phyloP scores from a whole-genome alignment of 2,329 filamentous ascomycete species.

The Pseudocercospora fijiensis region DNA sequence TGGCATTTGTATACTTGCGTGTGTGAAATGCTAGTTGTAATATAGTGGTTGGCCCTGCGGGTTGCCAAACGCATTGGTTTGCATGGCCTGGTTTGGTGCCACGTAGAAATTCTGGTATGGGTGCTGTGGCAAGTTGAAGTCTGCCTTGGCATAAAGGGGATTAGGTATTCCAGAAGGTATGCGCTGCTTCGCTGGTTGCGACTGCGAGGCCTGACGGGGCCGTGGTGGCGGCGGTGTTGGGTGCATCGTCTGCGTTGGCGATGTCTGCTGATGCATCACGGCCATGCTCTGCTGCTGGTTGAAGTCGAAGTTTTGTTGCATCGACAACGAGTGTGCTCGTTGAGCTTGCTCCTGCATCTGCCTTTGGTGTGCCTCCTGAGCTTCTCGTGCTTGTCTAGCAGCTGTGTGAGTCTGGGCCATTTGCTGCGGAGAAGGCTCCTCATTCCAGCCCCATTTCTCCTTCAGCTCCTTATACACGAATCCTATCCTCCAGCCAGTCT shows the following conservation, averaged over 20 bases:
- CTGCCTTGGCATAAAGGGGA: conserved; percentile 67
- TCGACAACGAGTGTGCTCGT: conserved; percentile 29
- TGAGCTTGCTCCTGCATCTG: conserved; percentile 34
- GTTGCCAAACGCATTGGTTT: conserved; percentile 12
- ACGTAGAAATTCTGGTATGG: conserved; percentile 81
- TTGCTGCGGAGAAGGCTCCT: conserved; percentile 43
- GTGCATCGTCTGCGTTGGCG: conserved; percentile 30
- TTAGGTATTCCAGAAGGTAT: conserved; percentile 60
- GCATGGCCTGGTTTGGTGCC: conserved; percentile 51
- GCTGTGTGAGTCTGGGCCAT: conserved; percentile 40
- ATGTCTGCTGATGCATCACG: conserved; percentile 25
- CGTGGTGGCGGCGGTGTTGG: conserved; percentile 34
- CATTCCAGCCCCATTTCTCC: conserved; percentile 73
- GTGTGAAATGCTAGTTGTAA: conserved; percentile 7
- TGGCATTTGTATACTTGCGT: neutral
- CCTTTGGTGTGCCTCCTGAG: conserved; percentile 32
- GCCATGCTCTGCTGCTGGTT: conserved; percentile 25
- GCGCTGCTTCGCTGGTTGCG: conserved; percentile 26
- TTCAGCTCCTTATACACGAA: conserved; percentile 72
- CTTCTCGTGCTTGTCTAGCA: conserved; percentile 28
- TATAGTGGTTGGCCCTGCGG: conserved; percentile 14
- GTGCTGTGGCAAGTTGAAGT: conserved; percentile 75
- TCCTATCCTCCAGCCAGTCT: conserved; percentile 75
- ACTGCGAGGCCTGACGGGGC: conserved; percentile 30
- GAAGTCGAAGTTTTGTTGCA: conserved; percentile 29